These are phyloP conservation scores for Agaricales sp. DNA, from an alignment of 1,284 basidiomycete genomes.

Conservation along the genomic window DNA sequence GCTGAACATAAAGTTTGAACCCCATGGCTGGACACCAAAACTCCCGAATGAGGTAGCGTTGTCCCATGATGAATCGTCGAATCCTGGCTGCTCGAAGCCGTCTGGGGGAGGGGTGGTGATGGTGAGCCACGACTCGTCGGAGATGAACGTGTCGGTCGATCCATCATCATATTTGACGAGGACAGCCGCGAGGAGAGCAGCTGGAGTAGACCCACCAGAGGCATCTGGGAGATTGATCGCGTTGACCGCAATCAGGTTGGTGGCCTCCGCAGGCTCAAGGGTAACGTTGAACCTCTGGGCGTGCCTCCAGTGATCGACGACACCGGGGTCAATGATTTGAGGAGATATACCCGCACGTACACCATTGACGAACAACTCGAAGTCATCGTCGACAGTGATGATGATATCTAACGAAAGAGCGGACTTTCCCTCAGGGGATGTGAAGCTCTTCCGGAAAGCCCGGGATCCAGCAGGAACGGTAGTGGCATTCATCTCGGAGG, in stretches of 20 bases:
- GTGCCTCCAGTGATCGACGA: constrained; percentile 12
- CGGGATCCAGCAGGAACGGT: constrained; percentile 16
- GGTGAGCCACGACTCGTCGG: constrained; percentile 13
- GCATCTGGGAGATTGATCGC: constrained; percentile 17
- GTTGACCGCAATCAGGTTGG: constrained; percentile 15
- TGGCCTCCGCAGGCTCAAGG: constrained; percentile 9
- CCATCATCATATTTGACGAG: constrained; percentile 14
- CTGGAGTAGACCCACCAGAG: constrained; percentile 14
- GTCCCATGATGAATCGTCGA: constrained; percentile 16
- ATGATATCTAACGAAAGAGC: constrained; percentile 14
- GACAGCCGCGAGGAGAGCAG: constrained; percentile 15
- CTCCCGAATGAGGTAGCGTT: constrained; percentile 12
- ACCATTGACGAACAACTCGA: constrained; percentile 19
- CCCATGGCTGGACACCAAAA: constrained; percentile 19
- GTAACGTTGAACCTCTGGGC: constrained; percentile 16
- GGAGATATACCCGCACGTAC: constrained; percentile 14
- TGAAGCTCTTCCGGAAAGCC: constrained; percentile 19
- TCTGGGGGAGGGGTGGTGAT: constrained; percentile 8
- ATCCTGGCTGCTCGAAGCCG: constrained; percentile 10
- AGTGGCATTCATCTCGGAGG: constrained; percentile 12
- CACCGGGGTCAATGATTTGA: constrained; percentile 9
- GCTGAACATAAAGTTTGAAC: constrained; percentile 11
- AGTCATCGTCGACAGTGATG: constrained; percentile 18
- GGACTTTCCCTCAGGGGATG: constrained; percentile 15
- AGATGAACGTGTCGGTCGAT: constrained; percentile 8